Percentiles rank a stretch among this genome's conserved stretches.
These are phyloP conservation scores for Funneliformis mosseae DNA, from an alignment of 192 early-diverging fungal genomes.

Conservation along the genomic window DNA sequence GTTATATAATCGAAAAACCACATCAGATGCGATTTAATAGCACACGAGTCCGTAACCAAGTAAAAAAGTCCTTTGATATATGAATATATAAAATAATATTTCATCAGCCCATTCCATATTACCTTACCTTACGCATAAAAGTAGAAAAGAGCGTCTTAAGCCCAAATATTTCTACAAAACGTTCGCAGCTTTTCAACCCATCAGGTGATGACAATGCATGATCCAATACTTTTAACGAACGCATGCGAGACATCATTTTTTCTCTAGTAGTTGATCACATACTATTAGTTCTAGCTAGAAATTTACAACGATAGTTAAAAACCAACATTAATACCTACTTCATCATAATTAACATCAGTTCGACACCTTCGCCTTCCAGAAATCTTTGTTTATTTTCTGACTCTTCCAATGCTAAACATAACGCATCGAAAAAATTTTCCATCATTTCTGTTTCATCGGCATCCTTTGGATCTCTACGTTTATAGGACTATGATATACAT, in stretches of 20 bases:
- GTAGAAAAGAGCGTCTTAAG: slow-evolving; percentile 84
- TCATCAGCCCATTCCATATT: no score
- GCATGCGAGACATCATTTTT: slow-evolving; percentile 75
- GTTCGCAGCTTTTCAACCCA: slow-evolving; percentile 56
- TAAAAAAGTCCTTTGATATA: background rate
- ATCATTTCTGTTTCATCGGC: slow-evolving; percentile 88
- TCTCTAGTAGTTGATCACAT: slow-evolving; percentile 50
- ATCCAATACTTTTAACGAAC: slow-evolving; percentile 86
- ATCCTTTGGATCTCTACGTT: slow-evolving; percentile 76
- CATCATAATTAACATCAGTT: slow-evolving; percentile 88
- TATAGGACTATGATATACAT: slow-evolving; percentile 42
- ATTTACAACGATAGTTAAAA: background rate
- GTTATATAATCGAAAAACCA: no score
- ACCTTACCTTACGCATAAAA: slow-evolving; percentile 76
- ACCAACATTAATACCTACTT: slow-evolving; percentile 59
- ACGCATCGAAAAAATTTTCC: slow-evolving; percentile 87
- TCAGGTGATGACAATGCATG: slow-evolving; percentile 66
- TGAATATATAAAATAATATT: background rate
- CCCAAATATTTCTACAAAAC: slow-evolving; percentile 82
- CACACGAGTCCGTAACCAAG: no score
- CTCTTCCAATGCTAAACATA: slow-evolving; percentile 74
- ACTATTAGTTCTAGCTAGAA: background rate
- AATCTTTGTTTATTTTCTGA: slow-evolving; percentile 73
- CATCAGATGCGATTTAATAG: no score
- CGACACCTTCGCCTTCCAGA: slow-evolving; percentile 83